Conservation (phyloP, 2,329 filamentous ascomycete genomes). For the Cercospora brassicicola region DNA sequence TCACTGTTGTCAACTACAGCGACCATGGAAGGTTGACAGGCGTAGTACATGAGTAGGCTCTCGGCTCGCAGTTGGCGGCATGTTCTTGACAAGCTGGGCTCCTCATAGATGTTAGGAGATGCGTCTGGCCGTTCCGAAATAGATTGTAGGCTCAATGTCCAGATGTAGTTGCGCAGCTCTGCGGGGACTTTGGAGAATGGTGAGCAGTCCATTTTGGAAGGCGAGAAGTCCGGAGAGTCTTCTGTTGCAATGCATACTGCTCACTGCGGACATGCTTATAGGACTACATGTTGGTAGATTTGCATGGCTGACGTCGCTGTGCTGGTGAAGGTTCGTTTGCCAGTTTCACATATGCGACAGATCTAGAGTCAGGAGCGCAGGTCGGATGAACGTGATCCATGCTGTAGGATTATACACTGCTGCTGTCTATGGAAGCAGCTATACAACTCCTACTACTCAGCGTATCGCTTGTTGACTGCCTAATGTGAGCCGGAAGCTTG, state of each 20-base stretch:
- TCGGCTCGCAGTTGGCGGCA: neutral
- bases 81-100: neutral
- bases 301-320: neutral
- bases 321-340: neutral
- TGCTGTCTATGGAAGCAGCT: neutral
- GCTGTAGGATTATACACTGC: neutral
- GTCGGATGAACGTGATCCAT: neutral
- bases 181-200: neutral
- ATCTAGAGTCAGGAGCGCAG: neutral
- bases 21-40: neutral
- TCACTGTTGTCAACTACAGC: neutral
- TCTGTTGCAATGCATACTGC: neutral
- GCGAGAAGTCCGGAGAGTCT: neutral
- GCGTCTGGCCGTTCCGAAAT: too few relatives aligned
- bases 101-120: neutral
- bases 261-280: neutral
- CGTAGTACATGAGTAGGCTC: neutral
- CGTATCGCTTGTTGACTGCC: neutral
- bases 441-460: neutral
- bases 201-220: neutral
- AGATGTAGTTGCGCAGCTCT: conserved; percentile 2
- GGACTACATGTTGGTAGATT: neutral
- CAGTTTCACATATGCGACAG: neutral
- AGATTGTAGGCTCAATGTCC: neutral
- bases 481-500: neutral